Conservation (phyloP, 192 early-diverging fungal species). For the Coemansia sp. region DNA sequence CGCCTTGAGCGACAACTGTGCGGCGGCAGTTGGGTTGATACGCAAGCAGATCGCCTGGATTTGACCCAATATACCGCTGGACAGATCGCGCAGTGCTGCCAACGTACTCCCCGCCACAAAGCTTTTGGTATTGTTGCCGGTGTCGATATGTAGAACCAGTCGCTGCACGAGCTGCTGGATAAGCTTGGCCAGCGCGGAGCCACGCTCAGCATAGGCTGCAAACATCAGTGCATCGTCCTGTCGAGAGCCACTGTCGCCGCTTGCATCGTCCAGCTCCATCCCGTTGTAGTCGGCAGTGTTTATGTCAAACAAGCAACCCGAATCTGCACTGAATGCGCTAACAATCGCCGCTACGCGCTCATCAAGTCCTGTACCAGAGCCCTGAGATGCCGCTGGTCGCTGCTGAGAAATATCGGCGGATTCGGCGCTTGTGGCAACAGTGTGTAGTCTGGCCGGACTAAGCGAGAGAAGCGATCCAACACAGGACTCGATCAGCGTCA, state of each 20-base stretch:
- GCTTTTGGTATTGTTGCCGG: background rate
- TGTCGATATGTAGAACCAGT: constrained; percentile 16
- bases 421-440: background rate
- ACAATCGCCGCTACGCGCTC: constrained; percentile 17
- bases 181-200: constrained; percentile 23
- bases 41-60: constrained; percentile 35
- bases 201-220: constrained; percentile 15
- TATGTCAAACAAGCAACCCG: constrained; percentile 16
- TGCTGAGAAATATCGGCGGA: background rate
- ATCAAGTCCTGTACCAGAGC: constrained; percentile 7
- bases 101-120: constrained; percentile 15
- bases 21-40: constrained; percentile 19
- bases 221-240: background rate
- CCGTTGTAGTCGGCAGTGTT: background rate
- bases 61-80: constrained; percentile 37
- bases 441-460: constrained; percentile 13
- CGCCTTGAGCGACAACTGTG: constrained; percentile 18
- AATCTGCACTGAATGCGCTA: constrained; percentile 1
- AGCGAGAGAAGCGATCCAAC: constrained; percentile 20
- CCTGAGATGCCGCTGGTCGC: background rate
- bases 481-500: constrained; percentile 25
- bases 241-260: background rate
- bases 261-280: background rate
- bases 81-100: constrained; percentile 24
- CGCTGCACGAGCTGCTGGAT: constrained; percentile 21